These are phyloP conservation scores for Macroventuria anomochaeta DNA, from an alignment of 2,329 filamentous ascomycete genomes.

Conservation along the genomic window DNA sequence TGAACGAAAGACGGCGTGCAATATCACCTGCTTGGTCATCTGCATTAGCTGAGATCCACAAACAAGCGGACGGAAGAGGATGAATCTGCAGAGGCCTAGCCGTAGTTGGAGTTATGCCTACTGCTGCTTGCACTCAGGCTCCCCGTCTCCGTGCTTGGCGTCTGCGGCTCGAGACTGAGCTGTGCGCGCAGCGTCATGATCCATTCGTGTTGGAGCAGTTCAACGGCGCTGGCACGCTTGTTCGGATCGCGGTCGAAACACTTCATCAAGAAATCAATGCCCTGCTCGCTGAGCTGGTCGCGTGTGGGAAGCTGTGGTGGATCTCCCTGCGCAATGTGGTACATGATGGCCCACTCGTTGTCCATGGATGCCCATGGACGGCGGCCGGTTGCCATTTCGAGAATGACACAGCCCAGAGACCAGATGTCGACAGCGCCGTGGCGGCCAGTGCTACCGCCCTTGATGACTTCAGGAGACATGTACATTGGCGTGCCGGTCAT, in stretches of 20 bases:
- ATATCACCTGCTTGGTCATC: neutral
- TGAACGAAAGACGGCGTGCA: neutral
- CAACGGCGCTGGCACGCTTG: conserved; percentile 79
- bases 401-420: conserved; percentile 94
- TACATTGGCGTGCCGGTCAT: conserved; percentile 99
- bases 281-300: conserved; percentile 83
- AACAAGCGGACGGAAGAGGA: neutral
- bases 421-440: conserved; percentile 92
- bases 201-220: conserved; percentile 95
- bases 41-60: neutral
- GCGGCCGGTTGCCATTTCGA: conserved; percentile 96
- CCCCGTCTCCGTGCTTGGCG: conserved; percentile 47
- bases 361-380: conserved; percentile 94
- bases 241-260: conserved; percentile 88
- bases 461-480: conserved; percentile 99
- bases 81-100: conserved; percentile 22
- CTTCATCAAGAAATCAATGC: conserved; percentile 84
- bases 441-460: conserved; percentile 73
- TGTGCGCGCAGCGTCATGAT: conserved; percentile 60
- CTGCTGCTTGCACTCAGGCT: conserved; percentile 30
- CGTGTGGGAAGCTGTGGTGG: conserved; percentile 80
- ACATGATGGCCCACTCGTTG: conserved; percentile 99
- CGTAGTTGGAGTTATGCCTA: conserved; percentile 47
- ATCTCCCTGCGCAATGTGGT: conserved; percentile 98
- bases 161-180: conserved; percentile 55